Percentiles rank a stretch among this genome's conserved stretches.
phyloP scores from a whole-genome alignment of 208 protist species.

The Acanthamoeba lenticulata region DNA sequence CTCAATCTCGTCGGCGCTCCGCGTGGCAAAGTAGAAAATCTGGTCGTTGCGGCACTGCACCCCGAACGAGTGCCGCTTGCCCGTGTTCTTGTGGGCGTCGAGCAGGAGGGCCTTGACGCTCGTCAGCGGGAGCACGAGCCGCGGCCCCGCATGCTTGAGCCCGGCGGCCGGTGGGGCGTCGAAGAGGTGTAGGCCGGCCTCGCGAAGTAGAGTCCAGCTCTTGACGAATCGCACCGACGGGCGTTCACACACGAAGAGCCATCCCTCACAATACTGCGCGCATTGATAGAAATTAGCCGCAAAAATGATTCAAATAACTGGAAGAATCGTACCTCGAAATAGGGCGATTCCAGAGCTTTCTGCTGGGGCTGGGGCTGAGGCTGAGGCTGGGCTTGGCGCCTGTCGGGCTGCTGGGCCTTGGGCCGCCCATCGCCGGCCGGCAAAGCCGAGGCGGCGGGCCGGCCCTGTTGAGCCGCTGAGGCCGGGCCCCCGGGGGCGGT shows the following conservation, averaged over 20 bases:
- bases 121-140: background rate
- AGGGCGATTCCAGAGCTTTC: background rate
- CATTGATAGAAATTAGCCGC: too few relatives aligned
- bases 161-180: background rate
- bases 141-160: background rate
- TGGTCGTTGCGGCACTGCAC: background rate
- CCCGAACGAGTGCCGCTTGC: conserved; percentile 37
- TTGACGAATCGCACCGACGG: conserved; percentile 27
- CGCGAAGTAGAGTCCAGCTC: background rate
- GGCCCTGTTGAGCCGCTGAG: too few relatives aligned
- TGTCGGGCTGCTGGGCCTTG: background rate
- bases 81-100: background rate
- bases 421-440: too few relatives aligned
- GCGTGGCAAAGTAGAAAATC: background rate
- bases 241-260: background rate
- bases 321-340: background rate
- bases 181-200: background rate
- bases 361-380: background rate
- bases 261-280: background rate
- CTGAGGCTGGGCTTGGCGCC: background rate
- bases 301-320: too few relatives aligned
- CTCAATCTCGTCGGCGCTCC: background rate
- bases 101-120: background rate
- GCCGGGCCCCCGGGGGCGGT: background rate
- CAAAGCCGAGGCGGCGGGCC: too few relatives aligned